Evolutionary conservation across 768 basidiomycete genomes (phyloP).

Genomic region (Trametes punicea): DNA sequence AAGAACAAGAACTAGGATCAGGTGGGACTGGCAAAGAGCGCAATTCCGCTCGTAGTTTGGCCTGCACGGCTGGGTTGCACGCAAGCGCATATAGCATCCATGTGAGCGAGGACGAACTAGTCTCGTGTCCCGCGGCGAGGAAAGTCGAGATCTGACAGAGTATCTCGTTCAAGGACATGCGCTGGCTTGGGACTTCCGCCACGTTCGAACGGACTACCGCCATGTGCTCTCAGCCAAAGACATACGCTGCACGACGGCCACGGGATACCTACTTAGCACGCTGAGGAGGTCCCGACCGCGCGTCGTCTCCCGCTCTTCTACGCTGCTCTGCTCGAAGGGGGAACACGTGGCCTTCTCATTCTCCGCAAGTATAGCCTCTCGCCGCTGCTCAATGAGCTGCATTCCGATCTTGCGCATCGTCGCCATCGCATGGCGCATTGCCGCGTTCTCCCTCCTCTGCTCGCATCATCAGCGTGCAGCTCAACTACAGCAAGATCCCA

Average conservation of each 20-base stretch:
- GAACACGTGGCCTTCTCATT: slow-evolving; percentile 20
- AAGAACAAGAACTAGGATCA: background rate
- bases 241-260: background rate
- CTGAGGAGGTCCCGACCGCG: slow-evolving; percentile 53
- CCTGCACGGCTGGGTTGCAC: slow-evolving; percentile 43
- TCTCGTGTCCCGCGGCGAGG: slow-evolving; percentile 64
- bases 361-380: slow-evolving; percentile 30
- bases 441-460: slow-evolving; percentile 45
- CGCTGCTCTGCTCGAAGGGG: background rate
- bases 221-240: background rate
- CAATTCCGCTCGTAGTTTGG: slow-evolving; percentile 44
- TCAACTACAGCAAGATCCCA: slow-evolving; percentile 6
- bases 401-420: slow-evolving; percentile 54
- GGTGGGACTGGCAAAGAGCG: slow-evolving; percentile 25
- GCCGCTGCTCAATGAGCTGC: slow-evolving; percentile 50
- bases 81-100: slow-evolving; percentile 63
- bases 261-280: slow-evolving; percentile 24
- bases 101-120: slow-evolving; percentile 52
- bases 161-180: slow-evolving; percentile 56
- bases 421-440: slow-evolving; percentile 40
- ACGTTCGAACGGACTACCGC: slow-evolving; percentile 58
- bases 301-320: slow-evolving; percentile 34
- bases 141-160: slow-evolving; percentile 64
- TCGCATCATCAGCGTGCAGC: background rate
- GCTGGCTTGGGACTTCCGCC: slow-evolving; percentile 40